Percentiles rank a stretch among this genome's conserved stretches.
phyloP scores from a whole-genome alignment of 2,329 filamentous ascomycete species.

The Colletotrichum sp. region DNA sequence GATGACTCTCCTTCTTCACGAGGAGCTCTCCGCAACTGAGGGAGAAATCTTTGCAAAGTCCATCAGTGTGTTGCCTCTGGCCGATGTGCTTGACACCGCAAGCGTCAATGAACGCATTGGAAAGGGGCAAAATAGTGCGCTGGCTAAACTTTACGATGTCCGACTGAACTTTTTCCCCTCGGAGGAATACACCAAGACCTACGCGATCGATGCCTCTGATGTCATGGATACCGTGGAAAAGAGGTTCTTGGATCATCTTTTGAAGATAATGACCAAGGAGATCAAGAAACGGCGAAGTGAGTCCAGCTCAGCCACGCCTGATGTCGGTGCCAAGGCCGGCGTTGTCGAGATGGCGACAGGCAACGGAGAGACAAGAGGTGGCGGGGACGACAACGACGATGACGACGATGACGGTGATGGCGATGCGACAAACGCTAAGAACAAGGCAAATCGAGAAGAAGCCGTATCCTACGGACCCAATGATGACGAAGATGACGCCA shows the following conservation, averaged over 20 bases:
- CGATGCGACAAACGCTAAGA: conserved; percentile 77
- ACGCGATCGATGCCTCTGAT: conserved; percentile 80
- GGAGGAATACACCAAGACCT: conserved; percentile 82
- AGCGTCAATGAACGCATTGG: conserved; percentile 82
- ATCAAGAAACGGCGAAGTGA: conserved; percentile 79
- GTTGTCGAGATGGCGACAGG: conserved; percentile 54
- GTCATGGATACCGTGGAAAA: conserved; percentile 81
- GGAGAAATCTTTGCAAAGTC: conserved; percentile 86
- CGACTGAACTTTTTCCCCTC: conserved; percentile 83
- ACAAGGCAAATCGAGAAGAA: conserved; percentile 77
- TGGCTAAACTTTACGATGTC: conserved; percentile 87
- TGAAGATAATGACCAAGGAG: conserved; percentile 75
- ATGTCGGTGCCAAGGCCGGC: conserved; percentile 65
- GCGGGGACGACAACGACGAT: conserved; percentile 64
- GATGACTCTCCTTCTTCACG: conserved; percentile 83
- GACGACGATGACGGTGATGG: conserved; percentile 80
- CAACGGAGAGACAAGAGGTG: conserved; percentile 41
- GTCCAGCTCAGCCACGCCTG: conserved; percentile 74
- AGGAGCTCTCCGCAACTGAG: conserved; percentile 71
- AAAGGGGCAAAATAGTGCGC: conserved; percentile 67
- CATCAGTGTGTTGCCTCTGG: conserved; percentile 84
- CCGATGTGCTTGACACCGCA: conserved; percentile 83
- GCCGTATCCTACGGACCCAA: conserved; percentile 90
- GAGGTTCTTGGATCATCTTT: conserved; percentile 76
- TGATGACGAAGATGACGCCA: conserved; percentile 86